Evolutionary conservation across 768 basidiomycete genomes (phyloP).

Genomic region (Lentinula aciculospora): DNA sequence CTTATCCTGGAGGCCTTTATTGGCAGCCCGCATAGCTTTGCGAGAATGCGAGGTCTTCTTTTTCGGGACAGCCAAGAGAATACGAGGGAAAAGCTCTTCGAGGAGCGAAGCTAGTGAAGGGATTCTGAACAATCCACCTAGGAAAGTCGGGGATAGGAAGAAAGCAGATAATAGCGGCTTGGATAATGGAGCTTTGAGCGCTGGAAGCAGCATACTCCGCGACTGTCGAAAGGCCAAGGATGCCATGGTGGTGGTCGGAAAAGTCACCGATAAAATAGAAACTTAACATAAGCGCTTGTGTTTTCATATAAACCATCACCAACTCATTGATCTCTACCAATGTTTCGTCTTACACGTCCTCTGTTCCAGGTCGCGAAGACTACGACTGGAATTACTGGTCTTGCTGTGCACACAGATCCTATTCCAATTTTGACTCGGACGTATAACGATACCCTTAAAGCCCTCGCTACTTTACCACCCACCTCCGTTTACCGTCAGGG

Average conservation of each 20-base stretch:
- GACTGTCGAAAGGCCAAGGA: constrained; percentile 29
- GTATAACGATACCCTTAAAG: constrained; percentile 72
- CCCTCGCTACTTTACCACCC: constrained; percentile 66
- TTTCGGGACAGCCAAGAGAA: constrained; percentile 91
- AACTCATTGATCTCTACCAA: constrained; percentile 24
- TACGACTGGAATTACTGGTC: constrained; percentile 84
- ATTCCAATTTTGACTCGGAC: constrained; percentile 71
- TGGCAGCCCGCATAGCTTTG: constrained; percentile 91
- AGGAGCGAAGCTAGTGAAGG: constrained; percentile 11
- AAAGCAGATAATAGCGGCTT: constrained; percentile 10
- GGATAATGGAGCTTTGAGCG: constrained; percentile 16
- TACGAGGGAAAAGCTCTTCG: constrained; percentile 75
- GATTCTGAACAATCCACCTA: constrained; percentile 27
- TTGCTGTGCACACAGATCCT: constrained; percentile 79
- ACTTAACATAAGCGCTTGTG: not conserved
- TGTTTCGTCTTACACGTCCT: constrained; percentile 77
- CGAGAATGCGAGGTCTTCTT: constrained; percentile 89
- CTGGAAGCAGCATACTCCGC: constrained; percentile 13
- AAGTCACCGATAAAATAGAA: constrained; percentile 4
- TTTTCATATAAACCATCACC: not conserved
- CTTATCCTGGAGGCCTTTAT: constrained; percentile 94
- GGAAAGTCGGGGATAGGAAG: constrained; percentile 27
- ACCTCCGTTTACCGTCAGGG: constrained; percentile 88
- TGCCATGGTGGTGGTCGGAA: constrained; percentile 27
- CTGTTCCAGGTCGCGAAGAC: constrained; percentile 63